Evolutionary conservation across 768 basidiomycete species (phyloP).

Genomic region (Russula compacta): DNA sequence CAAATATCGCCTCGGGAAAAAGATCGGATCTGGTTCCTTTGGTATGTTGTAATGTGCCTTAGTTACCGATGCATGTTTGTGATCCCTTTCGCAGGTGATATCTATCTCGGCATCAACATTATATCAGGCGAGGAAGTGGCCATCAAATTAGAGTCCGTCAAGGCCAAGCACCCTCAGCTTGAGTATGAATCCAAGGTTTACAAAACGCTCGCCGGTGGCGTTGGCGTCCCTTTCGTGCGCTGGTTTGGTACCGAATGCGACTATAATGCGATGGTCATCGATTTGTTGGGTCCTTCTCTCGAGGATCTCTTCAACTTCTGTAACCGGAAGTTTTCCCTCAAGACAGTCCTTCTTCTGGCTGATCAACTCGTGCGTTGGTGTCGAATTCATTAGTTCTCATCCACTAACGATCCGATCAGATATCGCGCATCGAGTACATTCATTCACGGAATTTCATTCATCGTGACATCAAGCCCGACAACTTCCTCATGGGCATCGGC

Average conservation of each 20-base stretch:
- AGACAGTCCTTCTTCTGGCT: constrained; percentile 92
- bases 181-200: constrained; percentile 95
- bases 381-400: not conserved
- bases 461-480: constrained; percentile 98
- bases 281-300: constrained; percentile 86
- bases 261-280: constrained; percentile 99
- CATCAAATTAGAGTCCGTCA: constrained; percentile 99
- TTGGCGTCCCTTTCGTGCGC: constrained; percentile 96
- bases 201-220: constrained; percentile 98
- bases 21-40: constrained; percentile 98
- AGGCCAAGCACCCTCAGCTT: constrained; percentile 99
- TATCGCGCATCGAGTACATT: constrained; percentile 98
- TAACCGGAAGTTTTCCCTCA: constrained; percentile 95
- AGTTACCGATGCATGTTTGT: not conserved
- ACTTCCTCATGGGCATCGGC: constrained; percentile 99
- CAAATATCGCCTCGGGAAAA: constrained; percentile 97
- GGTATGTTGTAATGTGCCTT: constrained; percentile 44
- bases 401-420: constrained; percentile 37
- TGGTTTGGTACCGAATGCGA: constrained; percentile 96
- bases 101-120: constrained; percentile 99
- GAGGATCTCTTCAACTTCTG: constrained; percentile 92
- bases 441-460: constrained; percentile 99
- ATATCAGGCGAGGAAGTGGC: constrained; percentile 99
- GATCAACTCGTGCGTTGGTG: constrained; percentile 75
- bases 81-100: constrained; percentile 58